Evolutionary conservation across 2,329 filamentous ascomycete genomes (phyloP), one percentile per base, ranked within the genome.

Genomic region (Scedosporium minutisporum): DNA sequence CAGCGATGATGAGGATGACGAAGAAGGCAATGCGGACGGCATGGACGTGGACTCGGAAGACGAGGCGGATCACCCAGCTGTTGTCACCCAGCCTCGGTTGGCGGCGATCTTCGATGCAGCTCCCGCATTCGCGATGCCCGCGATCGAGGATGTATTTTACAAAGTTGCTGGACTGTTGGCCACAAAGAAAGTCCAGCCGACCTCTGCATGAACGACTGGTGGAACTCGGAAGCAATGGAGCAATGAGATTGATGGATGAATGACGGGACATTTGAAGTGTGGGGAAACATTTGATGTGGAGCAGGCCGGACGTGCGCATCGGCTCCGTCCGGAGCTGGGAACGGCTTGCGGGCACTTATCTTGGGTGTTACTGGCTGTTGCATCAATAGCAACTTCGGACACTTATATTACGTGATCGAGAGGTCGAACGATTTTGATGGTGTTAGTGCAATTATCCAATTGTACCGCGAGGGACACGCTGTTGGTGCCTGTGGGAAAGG

Each of bases 141-240:
- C 88, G 10, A 83, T 93, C 23, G 85, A 88, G 72, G 89, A 91
- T 65, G 82, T 91, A 76, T 92, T 93, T 70, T 86, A 88, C 72
- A 84, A 86, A 72, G 86, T 93, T 46, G 82, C 88, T 12, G 83
- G 78, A 4, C 70, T 90, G 65, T 46, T 66, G 7, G 65, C 65
- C 10, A 66, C 62, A 23, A 65, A 65, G 29, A 64, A 64, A 48
- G 42, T 48, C 12, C 3, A 55, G 29, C n/a, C 60, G 18, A 33
- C 48, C 10, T 14, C 59, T 18, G 44, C 59, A n/a, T 61, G 25
- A 51, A 23, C 44, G 44, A 48, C 44, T 23, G 14, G 21, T 48
- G 21, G 44, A 48, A 48, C n/a, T 18, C 44, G 21, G 44, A 48
- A 23, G 44, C 16, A 23, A 48, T 48, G 44, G n/a, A n/a, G 14